A percentile compares a stretch with the other conserved stretches of the same genome.
phyloP scores from a whole-genome alignment of 805 yeast species.

The Komagataella pastoris region DNA sequence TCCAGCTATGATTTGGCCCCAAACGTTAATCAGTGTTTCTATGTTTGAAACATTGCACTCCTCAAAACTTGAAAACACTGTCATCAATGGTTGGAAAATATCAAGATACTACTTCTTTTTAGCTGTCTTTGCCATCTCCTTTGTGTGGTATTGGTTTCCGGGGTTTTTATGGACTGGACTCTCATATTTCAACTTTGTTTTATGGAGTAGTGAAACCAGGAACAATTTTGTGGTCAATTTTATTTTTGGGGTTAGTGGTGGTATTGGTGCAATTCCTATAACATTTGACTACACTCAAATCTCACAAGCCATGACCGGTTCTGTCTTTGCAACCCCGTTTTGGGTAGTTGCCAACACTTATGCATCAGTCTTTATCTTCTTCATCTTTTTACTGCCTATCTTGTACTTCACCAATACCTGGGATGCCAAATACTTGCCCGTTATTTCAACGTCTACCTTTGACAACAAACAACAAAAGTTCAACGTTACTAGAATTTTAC shows the following conservation, averaged over 20 bases:
- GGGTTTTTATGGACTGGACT: constrained; percentile 45
- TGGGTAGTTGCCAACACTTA: constrained; percentile 28
- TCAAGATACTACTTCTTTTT: constrained; percentile 37
- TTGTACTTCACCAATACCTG: constrained; percentile 41
- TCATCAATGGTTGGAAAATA: constrained; percentile 49
- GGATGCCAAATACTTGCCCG: constrained; percentile 16
- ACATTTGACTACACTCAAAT: constrained; percentile 62
- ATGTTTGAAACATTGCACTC: constrained; percentile 39
- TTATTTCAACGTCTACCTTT: neutral
- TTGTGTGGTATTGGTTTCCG: constrained; percentile 48
- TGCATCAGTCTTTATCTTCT: constrained; percentile 34
- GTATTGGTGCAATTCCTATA: constrained; percentile 52
- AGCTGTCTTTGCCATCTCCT: constrained; percentile 23
- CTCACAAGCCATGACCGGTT: constrained; percentile 25
- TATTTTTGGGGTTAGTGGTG: constrained; percentile 47
- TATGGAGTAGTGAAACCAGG: constrained; percentile 43
- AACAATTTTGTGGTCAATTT: constrained; percentile 47
- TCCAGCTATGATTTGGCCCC: constrained; percentile 61
- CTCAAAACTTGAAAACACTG: constrained; percentile 25
- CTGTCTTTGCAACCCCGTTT: constrained; percentile 54
- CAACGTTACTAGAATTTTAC: neutral
- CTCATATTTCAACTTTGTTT: constrained; percentile 47
- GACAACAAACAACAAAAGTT: neutral
- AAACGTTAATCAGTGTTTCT: constrained; percentile 44
- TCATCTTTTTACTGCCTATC: constrained; percentile 40